Conservation (phyloP, 2,329 filamentous ascomycete genomes). For the Ophiognomonia clavigignenti-juglandacearum region DNA sequence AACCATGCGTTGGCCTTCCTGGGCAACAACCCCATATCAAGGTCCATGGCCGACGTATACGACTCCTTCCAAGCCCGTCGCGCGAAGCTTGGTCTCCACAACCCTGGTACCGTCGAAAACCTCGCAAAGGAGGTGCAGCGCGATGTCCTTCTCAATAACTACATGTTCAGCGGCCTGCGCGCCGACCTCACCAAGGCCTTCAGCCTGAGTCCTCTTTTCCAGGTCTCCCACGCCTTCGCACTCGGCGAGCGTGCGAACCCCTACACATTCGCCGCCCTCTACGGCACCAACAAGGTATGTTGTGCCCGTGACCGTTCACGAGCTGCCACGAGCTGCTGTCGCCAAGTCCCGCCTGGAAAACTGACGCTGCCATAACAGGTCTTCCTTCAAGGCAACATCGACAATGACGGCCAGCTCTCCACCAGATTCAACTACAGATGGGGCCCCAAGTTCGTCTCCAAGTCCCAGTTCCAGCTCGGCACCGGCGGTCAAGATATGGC, state of each 20-base stretch:
- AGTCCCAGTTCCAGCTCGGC: conserved; percentile 81
- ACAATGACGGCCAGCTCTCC: conserved; percentile 84
- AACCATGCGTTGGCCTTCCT: conserved; percentile 59
- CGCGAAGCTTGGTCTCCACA: conserved; percentile 80
- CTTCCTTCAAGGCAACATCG: conserved; percentile 91
- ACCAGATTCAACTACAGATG: conserved; percentile 93
- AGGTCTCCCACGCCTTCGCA: conserved; percentile 94
- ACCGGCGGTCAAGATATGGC: conserved; percentile 78
- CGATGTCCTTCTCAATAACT: conserved; percentile 93
- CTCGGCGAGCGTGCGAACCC: conserved; percentile 91
- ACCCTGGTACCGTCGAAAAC: conserved; percentile 88
- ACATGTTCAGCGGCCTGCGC: conserved; percentile 92
- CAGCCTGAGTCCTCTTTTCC: conserved; percentile 89
- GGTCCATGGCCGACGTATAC: conserved; percentile 70
- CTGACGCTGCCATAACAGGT: conserved; percentile 49
- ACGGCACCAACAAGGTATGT: conserved; percentile 85
- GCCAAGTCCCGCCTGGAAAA: neutral
- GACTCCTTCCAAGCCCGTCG: conserved; percentile 78
- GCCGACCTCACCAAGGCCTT: conserved; percentile 97
- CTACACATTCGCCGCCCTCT: conserved; percentile 91
- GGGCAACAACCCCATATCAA: conserved; percentile 67
- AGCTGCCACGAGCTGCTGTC: conserved; percentile 2
- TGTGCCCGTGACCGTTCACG: conserved; percentile 11
- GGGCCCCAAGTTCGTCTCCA: conserved; percentile 74
- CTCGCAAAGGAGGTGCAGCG: conserved; percentile 85